Percentiles rank a stretch among this genome's conserved stretches.
phyloP scores from a whole-genome alignment of 1,284 basidiomycete genomes.

The Apiotrichum brassicae region DNA sequence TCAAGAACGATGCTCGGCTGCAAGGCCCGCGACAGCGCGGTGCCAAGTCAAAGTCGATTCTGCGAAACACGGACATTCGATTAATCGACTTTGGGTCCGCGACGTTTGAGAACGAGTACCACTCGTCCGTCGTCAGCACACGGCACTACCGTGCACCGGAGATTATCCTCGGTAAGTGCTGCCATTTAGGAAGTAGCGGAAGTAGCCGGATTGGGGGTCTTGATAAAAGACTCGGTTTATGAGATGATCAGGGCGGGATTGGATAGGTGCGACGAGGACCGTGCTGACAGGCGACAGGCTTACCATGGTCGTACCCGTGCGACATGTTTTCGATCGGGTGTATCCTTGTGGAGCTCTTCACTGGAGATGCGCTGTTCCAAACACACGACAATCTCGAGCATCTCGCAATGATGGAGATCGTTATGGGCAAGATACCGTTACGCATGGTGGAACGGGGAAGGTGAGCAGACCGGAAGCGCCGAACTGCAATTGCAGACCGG shows the following conservation, averaged over 20 bases:
- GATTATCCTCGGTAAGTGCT: conserved; percentile 90
- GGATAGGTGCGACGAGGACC: background rate
- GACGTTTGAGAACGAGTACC: conserved; percentile 97
- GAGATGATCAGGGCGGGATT: background rate
- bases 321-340: conserved; percentile 98
- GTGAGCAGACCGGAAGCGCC: conserved; percentile 34
- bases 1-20: conserved; percentile 64
- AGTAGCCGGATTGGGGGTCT: too few relatives aligned
- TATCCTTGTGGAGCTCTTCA: conserved; percentile 98
- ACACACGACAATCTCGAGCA: conserved; percentile 99
- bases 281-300: conserved; percentile 52
- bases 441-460: conserved; percentile 56
- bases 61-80: conserved; percentile 85
- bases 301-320: conserved; percentile 98
- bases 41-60: conserved; percentile 47
- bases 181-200: too few relatives aligned
- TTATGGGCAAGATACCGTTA: conserved; percentile 94
- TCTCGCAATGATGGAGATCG: conserved; percentile 99
- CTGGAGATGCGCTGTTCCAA: conserved; percentile 94
- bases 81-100: conserved; percentile 97
- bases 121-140: conserved; percentile 94
- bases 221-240: too few relatives aligned
- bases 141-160: conserved; percentile 98
- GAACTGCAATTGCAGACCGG: too few relatives aligned
- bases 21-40: conserved; percentile 6